Conservation (phyloP, 345 rosid genomes). For the Trapa bicornis region DNA sequence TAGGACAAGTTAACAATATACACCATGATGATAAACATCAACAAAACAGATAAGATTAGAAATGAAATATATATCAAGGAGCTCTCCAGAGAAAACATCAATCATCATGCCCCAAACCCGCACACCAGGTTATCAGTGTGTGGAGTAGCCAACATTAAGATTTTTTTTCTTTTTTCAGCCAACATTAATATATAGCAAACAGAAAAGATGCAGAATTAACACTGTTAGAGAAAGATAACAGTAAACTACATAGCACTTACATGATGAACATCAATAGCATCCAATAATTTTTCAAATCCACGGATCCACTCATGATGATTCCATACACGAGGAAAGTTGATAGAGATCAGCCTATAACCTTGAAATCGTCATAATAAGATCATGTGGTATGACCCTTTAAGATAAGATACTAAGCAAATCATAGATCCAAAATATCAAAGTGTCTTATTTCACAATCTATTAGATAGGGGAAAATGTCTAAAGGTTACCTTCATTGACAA, state of each 20-base stretch:
- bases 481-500: conserved; percentile 76
- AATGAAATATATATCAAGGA: too few species aligned
- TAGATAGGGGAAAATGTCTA: neutral
- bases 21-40: too few species aligned
- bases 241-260: conserved; percentile 35
- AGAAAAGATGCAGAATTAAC: too few species aligned
- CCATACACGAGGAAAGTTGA: conserved; percentile 97
- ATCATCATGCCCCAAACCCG: too few species aligned
- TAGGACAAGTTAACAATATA: too few species aligned
- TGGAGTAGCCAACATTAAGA: neutral
- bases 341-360: conserved; percentile 89
- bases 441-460: neutral
- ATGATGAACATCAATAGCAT: conserved; percentile 91
- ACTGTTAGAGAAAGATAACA: neutral
- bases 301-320: conserved; percentile 98
- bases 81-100: too few species aligned
- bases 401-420: neutral
- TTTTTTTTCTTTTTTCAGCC: neutral
- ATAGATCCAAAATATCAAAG: conserved; percentile 4
- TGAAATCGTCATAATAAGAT: conserved; percentile 13
- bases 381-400: neutral
- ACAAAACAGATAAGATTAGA: too few species aligned
- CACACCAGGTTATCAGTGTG: too few species aligned
- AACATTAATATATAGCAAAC: neutral
- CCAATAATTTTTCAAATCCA: conserved; percentile 91